phyloP scores from a whole-genome alignment of 352 stramenopile species.

The Phytophthora tentaculata region DNA sequence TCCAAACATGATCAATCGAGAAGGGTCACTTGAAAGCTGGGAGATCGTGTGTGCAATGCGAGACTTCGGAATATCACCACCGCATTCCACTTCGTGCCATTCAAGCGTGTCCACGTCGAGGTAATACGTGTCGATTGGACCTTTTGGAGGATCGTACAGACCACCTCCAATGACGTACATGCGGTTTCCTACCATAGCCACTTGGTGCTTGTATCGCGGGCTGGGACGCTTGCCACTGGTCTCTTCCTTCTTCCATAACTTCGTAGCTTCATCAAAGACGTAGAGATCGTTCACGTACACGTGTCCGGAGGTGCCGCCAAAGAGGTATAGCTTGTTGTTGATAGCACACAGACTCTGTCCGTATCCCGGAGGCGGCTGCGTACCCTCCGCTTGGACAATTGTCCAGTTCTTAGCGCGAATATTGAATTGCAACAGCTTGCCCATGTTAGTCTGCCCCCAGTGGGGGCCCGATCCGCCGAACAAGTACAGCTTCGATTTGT shows the following conservation, averaged over 20 bases:
- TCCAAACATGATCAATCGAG: slow-evolving; percentile 80
- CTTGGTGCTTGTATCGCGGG: slow-evolving; percentile 87
- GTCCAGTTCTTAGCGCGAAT: slow-evolving; percentile 84
- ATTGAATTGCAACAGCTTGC: slow-evolving; percentile 82
- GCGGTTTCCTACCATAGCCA: slow-evolving; percentile 63
- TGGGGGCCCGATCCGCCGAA: slow-evolving; percentile 81
- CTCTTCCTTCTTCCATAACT: slow-evolving; percentile 75
- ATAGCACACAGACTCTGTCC: slow-evolving; percentile 80
- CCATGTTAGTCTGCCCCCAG: slow-evolving; percentile 90
- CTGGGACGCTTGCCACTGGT: slow-evolving; percentile 67
- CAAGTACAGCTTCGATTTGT: slow-evolving; percentile 80
- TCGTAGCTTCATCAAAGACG: slow-evolving; percentile 78
- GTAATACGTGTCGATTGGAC: slow-evolving; percentile 80
- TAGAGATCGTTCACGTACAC: slow-evolving; percentile 89
- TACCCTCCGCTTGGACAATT: slow-evolving; percentile 72
- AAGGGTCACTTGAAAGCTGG: slow-evolving; percentile 51
- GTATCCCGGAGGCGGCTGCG: slow-evolving; percentile 73
- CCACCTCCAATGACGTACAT: slow-evolving; percentile 86
- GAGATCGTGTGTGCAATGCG: slow-evolving; percentile 83
- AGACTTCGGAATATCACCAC: slow-evolving; percentile 69
- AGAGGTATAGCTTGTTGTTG: slow-evolving; percentile 84
- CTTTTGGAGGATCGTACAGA: slow-evolving; percentile 83
- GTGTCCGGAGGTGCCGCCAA: slow-evolving; percentile 80
- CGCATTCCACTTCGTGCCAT: slow-evolving; percentile 69
- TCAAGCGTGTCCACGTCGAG: slow-evolving; percentile 76